Conservation (phyloP, 2,329 filamentous ascomycete genomes). For the Coniochaeta hoffmannii region DNA sequence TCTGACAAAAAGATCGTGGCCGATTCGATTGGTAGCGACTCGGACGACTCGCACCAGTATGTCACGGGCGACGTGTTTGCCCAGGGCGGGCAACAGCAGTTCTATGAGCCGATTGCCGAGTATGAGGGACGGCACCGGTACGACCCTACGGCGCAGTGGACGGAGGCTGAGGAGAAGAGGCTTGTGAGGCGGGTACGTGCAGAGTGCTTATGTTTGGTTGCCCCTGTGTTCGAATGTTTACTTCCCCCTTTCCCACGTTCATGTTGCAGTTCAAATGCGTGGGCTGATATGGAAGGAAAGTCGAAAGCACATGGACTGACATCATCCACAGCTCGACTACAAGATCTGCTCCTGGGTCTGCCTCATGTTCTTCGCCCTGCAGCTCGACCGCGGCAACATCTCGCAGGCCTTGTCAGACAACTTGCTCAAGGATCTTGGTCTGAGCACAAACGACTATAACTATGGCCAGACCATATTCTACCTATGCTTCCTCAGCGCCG, state of each 20-base stretch:
- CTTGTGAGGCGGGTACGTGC: constrained; percentile 42
- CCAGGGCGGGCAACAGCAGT: constrained; percentile 6
- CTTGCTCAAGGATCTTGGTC: constrained; percentile 20
- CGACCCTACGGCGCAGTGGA: constrained; percentile 50
- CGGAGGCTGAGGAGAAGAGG: constrained; percentile 45
- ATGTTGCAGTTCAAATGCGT: too few species aligned
- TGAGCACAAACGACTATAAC: constrained; percentile 38
- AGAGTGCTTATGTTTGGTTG: neutral
- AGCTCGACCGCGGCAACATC: constrained; percentile 29
- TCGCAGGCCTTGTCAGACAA: constrained; percentile 26
- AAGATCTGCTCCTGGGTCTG: constrained; percentile 23
- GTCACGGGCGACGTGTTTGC: constrained; percentile 7
- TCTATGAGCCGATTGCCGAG: constrained; percentile 41
- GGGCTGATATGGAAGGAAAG: too few species aligned
- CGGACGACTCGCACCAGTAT: constrained; percentile 1
- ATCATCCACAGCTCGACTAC: constrained; percentile 18
- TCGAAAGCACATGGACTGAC: neutral
- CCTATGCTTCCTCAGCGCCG: constrained; percentile 45
- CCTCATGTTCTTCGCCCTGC: constrained; percentile 27
- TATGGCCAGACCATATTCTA: constrained; percentile 46
- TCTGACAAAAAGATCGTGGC: neutral
- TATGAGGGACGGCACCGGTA: constrained; percentile 54
- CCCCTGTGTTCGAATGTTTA: neutral
- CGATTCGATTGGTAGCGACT: neutral
- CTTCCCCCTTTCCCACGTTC: too few species aligned